Conservation (phyloP, 768 basidiomycete genomes). For the Plicaturopsis crispa region DNA sequence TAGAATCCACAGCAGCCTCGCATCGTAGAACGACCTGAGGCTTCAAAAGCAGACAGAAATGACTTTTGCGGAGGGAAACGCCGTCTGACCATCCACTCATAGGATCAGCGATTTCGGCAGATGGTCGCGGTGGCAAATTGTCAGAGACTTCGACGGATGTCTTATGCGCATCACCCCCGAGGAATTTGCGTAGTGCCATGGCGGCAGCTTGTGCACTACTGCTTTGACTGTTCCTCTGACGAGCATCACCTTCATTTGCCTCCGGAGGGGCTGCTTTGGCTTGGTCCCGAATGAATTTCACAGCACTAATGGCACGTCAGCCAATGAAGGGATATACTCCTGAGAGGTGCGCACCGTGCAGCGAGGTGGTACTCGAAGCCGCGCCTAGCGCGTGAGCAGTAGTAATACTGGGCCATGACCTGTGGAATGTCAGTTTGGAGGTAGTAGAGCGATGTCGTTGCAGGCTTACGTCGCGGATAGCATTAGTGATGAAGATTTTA, state of each 20-base stretch:
- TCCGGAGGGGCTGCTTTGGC: slow-evolving; percentile 39
- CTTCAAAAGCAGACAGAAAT: slow-evolving; percentile 83
- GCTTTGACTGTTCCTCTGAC: slow-evolving; percentile 21
- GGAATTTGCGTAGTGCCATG: slow-evolving; percentile 54
- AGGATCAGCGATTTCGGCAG: slow-evolving; percentile 47
- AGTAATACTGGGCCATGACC: slow-evolving; percentile 86
- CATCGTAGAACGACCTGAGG: slow-evolving; percentile 82
- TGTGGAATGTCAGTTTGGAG: slow-evolving; percentile 23
- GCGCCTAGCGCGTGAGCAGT: slow-evolving; percentile 65
- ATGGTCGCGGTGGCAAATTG: slow-evolving; percentile 20
- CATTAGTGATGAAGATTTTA: slow-evolving; percentile 67
- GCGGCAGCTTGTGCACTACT: slow-evolving; percentile 62
- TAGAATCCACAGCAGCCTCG: slow-evolving; percentile 37
- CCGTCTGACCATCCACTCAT: slow-evolving; percentile 68
- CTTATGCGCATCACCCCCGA: slow-evolving; percentile 45
- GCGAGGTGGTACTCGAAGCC: slow-evolving; percentile 89
- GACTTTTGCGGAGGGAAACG: slow-evolving; percentile 58
- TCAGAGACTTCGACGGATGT: slow-evolving; percentile 29
- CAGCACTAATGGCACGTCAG: slow-evolving; percentile 39
- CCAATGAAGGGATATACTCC: slow-evolving; percentile 7
- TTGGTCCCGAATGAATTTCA: slow-evolving; percentile 85
- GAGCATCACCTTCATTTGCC: slow-evolving; percentile 9
- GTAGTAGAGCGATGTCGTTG: neutral
- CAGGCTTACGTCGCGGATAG: slow-evolving; percentile 66
- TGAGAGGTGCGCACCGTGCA: slow-evolving; percentile 47